Evolutionary conservation across 23 red algal species (phyloP).

Genomic region (Gracilaria caudata): DNA sequence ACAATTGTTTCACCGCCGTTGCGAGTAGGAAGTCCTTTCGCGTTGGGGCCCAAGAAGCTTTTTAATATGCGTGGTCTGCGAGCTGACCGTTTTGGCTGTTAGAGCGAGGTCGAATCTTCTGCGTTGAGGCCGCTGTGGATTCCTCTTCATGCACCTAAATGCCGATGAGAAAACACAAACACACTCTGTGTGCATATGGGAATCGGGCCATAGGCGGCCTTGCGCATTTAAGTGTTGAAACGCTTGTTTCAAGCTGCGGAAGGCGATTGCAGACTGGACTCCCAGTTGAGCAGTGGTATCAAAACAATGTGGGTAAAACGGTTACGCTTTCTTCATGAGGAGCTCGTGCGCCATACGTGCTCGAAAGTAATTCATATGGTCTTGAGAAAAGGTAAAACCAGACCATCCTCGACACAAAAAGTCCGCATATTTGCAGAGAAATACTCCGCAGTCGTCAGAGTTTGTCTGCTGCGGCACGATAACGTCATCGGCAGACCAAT

Average conservation of each 20-base stretch:
- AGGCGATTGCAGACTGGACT: no score
- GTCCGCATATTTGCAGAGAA: slow-evolving; percentile 86
- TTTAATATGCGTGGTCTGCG: background rate
- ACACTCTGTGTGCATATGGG: background rate
- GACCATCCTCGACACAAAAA: slow-evolving; percentile 56
- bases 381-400: slow-evolving; percentile 61
- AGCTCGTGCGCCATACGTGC: slow-evolving; percentile 72
- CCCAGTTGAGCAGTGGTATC: background rate
- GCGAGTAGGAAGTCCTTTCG: background rate
- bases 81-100: background rate
- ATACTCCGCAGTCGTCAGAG: slow-evolving; percentile 95
- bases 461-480: slow-evolving; percentile 85
- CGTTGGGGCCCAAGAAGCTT: background rate
- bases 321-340: slow-evolving; percentile 63
- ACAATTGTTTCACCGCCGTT: background rate
- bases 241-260: background rate
- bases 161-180: background rate
- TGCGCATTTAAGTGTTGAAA: background rate
- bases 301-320: background rate
- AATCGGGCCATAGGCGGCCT: background rate
- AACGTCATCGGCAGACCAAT: slow-evolving; percentile 35
- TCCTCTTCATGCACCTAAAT: background rate
- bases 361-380: slow-evolving; percentile 85
- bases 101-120: background rate
- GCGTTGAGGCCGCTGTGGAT: background rate